These are phyloP conservation scores for Neocatenulostroma microsporum DNA, from an alignment of 2,329 filamentous ascomycete species.

Conservation along the genomic window DNA sequence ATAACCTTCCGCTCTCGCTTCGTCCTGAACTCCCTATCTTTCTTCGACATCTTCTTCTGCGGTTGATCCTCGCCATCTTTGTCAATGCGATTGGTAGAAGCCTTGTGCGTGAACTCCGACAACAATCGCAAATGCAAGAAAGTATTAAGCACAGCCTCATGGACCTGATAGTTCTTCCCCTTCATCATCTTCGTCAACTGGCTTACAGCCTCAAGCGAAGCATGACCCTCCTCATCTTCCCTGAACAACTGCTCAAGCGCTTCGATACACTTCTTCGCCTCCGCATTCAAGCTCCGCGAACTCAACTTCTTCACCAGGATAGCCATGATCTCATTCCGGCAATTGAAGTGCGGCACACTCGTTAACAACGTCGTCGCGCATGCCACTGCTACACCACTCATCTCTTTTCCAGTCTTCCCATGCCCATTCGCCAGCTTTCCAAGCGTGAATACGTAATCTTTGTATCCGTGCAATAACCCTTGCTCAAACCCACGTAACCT, in stretches of 20 bases:
- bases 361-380: conserved; percentile 77
- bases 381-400: conserved; percentile 59
- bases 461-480: conserved; percentile 75
- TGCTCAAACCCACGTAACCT: conserved; percentile 80
- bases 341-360: conserved; percentile 94
- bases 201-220: conserved; percentile 77
- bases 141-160: conserved; percentile 80
- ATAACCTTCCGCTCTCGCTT: conserved; percentile 77
- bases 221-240: conserved; percentile 82
- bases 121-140: conserved; percentile 85
- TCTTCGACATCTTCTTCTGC: conserved; percentile 53
- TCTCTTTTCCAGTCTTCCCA: too few species aligned
- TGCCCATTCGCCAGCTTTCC: conserved; percentile 55
- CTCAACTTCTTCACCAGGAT: conserved; percentile 81
- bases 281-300: conserved; percentile 59
- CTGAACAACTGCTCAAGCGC: conserved; percentile 74
- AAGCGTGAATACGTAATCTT: conserved; percentile 72
- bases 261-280: conserved; percentile 69
- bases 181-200: conserved; percentile 94
- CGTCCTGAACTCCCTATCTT: conserved; percentile 77
- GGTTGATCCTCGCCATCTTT: conserved; percentile 38
- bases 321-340: conserved; percentile 76
- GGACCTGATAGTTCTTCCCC: conserved; percentile 68
- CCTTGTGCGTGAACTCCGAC: conserved; percentile 78
- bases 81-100: conserved; percentile 69